These are phyloP conservation scores for Psilocybe tampanensis DNA, from an alignment of 768 basidiomycete species.

Conservation along the genomic window DNA sequence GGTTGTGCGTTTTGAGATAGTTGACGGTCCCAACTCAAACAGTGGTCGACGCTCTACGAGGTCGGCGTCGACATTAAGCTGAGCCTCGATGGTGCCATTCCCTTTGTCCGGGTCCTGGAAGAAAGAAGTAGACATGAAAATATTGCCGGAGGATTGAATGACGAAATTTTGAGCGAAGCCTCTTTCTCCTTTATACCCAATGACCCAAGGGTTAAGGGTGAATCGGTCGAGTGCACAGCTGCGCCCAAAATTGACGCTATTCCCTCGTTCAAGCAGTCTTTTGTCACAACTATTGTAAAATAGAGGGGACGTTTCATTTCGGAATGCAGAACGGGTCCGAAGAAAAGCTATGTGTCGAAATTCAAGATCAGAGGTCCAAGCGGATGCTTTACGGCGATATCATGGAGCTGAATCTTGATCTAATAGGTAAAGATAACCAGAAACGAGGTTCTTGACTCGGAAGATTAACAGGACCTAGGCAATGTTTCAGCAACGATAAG, in stretches of 20 bases:
- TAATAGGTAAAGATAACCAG: conserved; percentile 16
- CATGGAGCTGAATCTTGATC: background rate
- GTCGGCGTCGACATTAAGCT: background rate
- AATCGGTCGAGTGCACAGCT: background rate
- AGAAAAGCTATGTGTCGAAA: background rate
- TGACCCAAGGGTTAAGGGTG: background rate
- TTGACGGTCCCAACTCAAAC: conserved; percentile 4
- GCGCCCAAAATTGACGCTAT: background rate
- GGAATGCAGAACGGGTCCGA: background rate
- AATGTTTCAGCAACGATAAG: background rate
- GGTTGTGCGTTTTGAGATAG: conserved; percentile 2
- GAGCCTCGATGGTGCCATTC: background rate
- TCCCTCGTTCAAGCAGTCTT: background rate
- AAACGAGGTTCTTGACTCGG: conserved; percentile 5
- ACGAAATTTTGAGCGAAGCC: background rate
- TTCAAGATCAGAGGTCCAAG: background rate
- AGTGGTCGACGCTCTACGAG: conserved; percentile 4
- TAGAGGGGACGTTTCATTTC: background rate
- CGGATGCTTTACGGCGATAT: conserved; percentile 5
- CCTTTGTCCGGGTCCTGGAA: background rate
- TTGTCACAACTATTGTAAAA: background rate
- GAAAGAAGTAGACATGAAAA: background rate
- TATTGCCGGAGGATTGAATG: background rate
- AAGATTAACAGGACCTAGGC: background rate
- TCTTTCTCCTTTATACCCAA: background rate